Conservation (phyloP, 495 filamentous ascomycete species). For the Penicillium paxilli region DNA sequence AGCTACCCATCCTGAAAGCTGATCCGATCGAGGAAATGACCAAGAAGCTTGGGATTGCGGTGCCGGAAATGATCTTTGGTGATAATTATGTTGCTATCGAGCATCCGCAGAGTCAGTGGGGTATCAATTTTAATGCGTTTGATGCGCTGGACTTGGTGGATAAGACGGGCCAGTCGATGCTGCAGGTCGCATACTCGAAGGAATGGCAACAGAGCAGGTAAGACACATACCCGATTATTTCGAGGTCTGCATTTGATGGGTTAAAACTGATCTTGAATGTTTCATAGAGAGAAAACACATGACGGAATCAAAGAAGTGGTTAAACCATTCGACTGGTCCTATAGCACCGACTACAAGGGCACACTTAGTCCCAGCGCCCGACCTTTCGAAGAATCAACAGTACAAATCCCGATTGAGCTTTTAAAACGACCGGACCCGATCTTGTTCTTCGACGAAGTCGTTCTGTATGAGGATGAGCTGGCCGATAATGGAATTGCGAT, state of each 20-base stretch:
- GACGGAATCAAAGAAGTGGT: constrained; percentile 92
- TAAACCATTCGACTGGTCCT: constrained; percentile 97
- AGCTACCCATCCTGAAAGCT: constrained; percentile 89
- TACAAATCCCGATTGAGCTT: constrained; percentile 77
- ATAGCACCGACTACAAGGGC: constrained; percentile 82
- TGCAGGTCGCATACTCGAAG: constrained; percentile 88
- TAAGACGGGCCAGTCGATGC: constrained; percentile 87
- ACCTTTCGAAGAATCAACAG: constrained; percentile 50
- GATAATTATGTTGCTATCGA: constrained; percentile 80
- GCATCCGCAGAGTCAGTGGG: constrained; percentile 69
- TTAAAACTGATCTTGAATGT: not conserved
- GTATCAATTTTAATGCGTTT: constrained; percentile 75
- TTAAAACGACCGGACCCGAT: constrained; percentile 88
- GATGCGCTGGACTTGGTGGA: constrained; percentile 88
- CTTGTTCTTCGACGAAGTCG: constrained; percentile 89
- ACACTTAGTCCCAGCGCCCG: constrained; percentile 43
- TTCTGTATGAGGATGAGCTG: constrained; percentile 95
- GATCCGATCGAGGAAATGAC: constrained; percentile 87
- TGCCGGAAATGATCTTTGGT: constrained; percentile 98
- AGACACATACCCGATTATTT: not conserved
- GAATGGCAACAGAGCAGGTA: constrained; percentile 85
- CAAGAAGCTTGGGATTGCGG: constrained; percentile 72
- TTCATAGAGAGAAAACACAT: constrained; percentile 70
- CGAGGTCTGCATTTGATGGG: not conserved
- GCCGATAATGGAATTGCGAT: constrained; percentile 95